phyloP scores from a whole-genome alignment of 2,329 filamentous ascomycete genomes.

The Aspergillus sp. region DNA sequence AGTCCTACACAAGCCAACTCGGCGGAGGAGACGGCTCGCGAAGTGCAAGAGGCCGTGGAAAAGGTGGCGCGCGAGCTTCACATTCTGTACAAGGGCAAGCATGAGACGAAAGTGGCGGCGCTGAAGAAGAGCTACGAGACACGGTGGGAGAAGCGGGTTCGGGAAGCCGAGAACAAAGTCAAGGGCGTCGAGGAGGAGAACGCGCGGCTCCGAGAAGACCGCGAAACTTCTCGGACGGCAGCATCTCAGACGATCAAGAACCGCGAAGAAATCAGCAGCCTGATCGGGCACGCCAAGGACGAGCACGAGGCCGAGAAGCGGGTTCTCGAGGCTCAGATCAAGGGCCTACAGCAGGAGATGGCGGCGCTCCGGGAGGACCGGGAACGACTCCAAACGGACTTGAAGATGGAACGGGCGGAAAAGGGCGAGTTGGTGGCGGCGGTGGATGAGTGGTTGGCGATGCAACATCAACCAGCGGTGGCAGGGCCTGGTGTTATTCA shows the following conservation, averaged over 20 bases:
- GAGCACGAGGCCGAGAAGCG: conserved; percentile 58
- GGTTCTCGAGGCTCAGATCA: conserved; percentile 64
- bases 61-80: conserved; percentile 92
- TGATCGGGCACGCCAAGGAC: conserved; percentile 43
- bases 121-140: conserved; percentile 75
- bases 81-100: conserved; percentile 89
- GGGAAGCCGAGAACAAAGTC: conserved; percentile 65
- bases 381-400: conserved; percentile 51
- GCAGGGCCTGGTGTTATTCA: too few relatives aligned
- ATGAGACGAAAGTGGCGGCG: conserved; percentile 89
- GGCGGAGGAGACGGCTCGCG: conserved; percentile 44
- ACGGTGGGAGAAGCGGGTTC: conserved; percentile 80
- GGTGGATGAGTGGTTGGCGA: conserved; percentile 40
- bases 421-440: conserved; percentile 42
- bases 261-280: conserved; percentile 36
- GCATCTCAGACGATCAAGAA: conserved; percentile 47
- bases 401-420: conserved; percentile 45
- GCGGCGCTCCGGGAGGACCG: conserved; percentile 63
- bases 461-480: conserved; percentile 20
- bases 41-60: conserved; percentile 78
- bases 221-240: conserved; percentile 46
- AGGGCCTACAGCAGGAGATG: conserved; percentile 66
- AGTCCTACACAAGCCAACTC: conserved; percentile 25
- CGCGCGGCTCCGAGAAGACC: conserved; percentile 59
- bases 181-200: conserved; percentile 65